These are phyloP conservation scores for Ottelia alismoides DNA, from an alignment of 106 monocot genomes.

Conservation along the genomic window DNA sequence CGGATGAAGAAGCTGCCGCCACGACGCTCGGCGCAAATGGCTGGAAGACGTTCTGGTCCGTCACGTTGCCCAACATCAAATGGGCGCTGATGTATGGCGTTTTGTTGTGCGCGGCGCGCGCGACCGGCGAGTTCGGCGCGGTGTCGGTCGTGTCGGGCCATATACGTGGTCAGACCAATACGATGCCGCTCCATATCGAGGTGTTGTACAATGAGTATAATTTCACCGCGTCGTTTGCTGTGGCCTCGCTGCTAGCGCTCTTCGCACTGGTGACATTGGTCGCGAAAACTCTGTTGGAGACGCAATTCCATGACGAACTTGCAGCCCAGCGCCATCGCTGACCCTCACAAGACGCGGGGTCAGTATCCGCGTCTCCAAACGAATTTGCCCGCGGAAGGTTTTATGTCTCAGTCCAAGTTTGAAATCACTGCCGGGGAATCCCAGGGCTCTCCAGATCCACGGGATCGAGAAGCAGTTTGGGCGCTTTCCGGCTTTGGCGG, in stretches of 20 bases:
- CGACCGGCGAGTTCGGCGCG: not conserved
- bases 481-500: not conserved
- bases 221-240: not conserved
- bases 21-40: not conserved
- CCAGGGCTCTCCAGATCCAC: not conserved
- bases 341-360: too few relatives aligned
- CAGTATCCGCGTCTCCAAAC: too few relatives aligned
- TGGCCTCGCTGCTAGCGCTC: not conserved
- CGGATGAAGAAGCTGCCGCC: not conserved
- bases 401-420: too few relatives aligned
- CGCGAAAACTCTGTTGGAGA: not conserved
- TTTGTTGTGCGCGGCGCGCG: not conserved
- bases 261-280: not conserved
- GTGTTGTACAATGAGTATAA: too few relatives aligned
- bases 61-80: not conserved
- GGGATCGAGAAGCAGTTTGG: not conserved
- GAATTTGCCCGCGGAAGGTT: too few relatives aligned
- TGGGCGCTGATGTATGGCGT: not conserved
- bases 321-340: too few relatives aligned
- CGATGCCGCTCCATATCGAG: not conserved
- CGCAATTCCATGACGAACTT: not conserved
- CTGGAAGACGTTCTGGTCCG: not conserved
- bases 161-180: not conserved
- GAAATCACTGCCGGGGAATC: not conserved
- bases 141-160: too few relatives aligned